Evolutionary conservation across 2,329 filamentous ascomycete genomes (phyloP).

Genomic region (Colletotrichum cereale): DNA sequence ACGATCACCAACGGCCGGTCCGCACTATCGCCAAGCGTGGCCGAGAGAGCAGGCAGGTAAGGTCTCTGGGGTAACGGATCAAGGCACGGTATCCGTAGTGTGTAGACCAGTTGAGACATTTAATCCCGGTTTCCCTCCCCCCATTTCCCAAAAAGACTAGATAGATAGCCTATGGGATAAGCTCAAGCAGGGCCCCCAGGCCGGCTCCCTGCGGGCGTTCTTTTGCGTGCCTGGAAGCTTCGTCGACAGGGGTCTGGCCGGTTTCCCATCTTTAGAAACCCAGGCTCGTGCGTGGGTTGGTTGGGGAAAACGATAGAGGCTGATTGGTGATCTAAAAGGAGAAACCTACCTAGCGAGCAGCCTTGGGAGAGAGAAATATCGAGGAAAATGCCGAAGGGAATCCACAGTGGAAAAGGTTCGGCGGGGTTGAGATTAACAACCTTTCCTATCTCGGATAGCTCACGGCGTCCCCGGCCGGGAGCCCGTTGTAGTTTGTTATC

Average conservation of each 20-base stretch:
- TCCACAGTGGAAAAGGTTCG: constrained; percentile 3
- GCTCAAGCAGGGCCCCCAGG: neutral
- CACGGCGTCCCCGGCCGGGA: constrained; percentile 12
- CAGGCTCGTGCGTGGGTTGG: neutral
- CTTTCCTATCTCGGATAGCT: constrained; percentile 23
- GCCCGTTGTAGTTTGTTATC: neutral
- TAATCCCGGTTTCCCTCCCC: neutral
- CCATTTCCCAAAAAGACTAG: neutral
- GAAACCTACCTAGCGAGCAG: too few species aligned
- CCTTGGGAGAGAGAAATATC: constrained; percentile 7
- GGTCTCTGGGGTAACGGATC: too few species aligned
- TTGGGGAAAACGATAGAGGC: neutral
- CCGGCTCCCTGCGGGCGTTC: neutral
- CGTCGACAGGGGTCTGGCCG: neutral
- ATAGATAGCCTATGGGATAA: neutral
- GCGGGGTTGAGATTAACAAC: constrained; percentile 13
- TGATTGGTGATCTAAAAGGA: neutral
- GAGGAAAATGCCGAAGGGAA: constrained; percentile 19
- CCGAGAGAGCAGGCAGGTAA: neutral
- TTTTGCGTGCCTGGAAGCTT: neutral
- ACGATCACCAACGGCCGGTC: constrained; percentile 4
- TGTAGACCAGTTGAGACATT: neutral
- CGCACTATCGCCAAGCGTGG: neutral
- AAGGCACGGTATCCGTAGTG: too few species aligned
- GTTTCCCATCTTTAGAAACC: too few species aligned